Percentiles rank a stretch among this genome's conserved stretches.
Conservation (phyloP, 805 yeast species). For the Candida nitratophila region DNA sequence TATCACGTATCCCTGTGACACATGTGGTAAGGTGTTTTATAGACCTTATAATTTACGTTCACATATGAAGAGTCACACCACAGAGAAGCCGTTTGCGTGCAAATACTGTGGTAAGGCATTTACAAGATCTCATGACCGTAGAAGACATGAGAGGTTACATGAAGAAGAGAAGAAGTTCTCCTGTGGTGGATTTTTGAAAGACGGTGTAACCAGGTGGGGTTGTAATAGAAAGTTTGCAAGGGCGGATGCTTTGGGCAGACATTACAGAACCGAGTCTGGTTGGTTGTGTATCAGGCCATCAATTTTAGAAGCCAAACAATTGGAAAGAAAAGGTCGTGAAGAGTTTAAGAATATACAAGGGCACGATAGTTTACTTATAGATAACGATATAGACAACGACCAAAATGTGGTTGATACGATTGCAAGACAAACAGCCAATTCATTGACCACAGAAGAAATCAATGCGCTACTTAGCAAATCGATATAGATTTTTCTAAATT, state of each 20-base stretch:
- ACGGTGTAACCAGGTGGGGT: slow-evolving; percentile 62
- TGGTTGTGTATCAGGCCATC: slow-evolving; percentile 60
- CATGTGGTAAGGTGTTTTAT: slow-evolving; percentile 38
- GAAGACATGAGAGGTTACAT: slow-evolving; percentile 71
- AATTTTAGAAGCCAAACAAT: slow-evolving; percentile 42
- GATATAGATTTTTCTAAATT: not conserved
- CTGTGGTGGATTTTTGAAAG: slow-evolving; percentile 55
- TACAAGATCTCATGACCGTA: slow-evolving; percentile 72
- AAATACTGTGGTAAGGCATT: slow-evolving; percentile 57
- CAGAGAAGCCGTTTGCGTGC: slow-evolving; percentile 66
- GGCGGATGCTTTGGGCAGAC: slow-evolving; percentile 72
- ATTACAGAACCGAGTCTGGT: slow-evolving; percentile 71
- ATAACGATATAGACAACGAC: too few relatives aligned
- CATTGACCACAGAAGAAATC: not conserved
- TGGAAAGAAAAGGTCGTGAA: slow-evolving; percentile 1
- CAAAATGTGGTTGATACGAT: not conserved
- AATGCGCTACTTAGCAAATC: not conserved
- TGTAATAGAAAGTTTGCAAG: slow-evolving; percentile 70
- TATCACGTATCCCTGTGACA: slow-evolving; percentile 29
- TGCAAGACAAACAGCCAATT: slow-evolving; percentile 1
- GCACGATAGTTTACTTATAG: too few relatives aligned
- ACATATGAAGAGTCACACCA: slow-evolving; percentile 49
- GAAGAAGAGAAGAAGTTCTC: slow-evolving; percentile 63
- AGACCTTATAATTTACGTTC: slow-evolving; percentile 44
- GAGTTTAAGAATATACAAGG: too few relatives aligned